Evolutionary conservation across 768 basidiomycete species (phyloP), one percentile per base, ranked within the genome.

Genomic region (Dioszegia aurantiaca): DNA sequence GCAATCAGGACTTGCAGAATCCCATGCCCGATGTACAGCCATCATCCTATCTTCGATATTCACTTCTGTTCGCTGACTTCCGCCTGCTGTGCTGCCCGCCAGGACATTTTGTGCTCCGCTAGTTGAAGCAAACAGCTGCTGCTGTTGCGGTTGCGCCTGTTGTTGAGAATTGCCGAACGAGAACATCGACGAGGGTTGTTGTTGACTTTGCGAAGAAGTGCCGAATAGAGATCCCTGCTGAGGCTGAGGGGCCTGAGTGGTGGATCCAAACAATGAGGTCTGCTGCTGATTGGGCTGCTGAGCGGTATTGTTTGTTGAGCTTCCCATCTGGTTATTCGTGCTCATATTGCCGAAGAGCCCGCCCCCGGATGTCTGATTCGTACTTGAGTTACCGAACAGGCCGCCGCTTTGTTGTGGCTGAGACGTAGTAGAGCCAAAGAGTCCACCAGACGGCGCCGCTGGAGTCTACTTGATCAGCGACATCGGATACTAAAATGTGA

Each of bases 41-140:
- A 59, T 68, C 28, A 76, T 76, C 36, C 72, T 58, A 51, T 66
- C 63, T 41, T 69, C 75, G 19, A 76, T 72, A 41, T 65, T 60
- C 21, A 62, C 45, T 37, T 74, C 73, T 41, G 58, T 61, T 40
- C 60, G 58, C 36, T 33, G 60, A n/a, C 21, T 31, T 8, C 40
- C 11, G 4, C 45, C 53, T 4, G 33, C 27, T 26, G 53, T 26
- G 12, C 43, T 43, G 10, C n/a, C n/a, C 53, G 30, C 28, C 36
- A 30, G 44, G 16, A 26, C 21, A 21, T 53, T 55, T n/a, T 8
- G 33, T 3, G 47, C 24, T 6, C 45, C 44, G 36, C 45, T 40
- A 37, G 52, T 55, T 37, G 55, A 48, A 12, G 30, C 53, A 33
- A 57, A 66, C 17, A 39, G 17, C 21, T 49, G 48, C 37, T 58